These are phyloP conservation scores for Xylaria grammica DNA, from an alignment of 495 filamentous ascomycete genomes.

Conservation along the genomic window DNA sequence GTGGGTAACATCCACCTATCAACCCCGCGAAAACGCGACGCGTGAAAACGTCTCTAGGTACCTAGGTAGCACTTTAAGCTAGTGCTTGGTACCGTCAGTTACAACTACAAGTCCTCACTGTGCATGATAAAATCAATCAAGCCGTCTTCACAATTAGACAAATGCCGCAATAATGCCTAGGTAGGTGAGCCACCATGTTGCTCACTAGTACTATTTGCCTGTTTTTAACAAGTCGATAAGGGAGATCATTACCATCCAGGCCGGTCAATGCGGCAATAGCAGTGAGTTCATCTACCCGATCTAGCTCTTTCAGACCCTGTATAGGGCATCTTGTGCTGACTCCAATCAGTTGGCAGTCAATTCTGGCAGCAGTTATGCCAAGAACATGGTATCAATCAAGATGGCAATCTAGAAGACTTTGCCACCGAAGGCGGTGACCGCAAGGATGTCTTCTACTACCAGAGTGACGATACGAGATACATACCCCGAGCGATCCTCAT, in stretches of 20 bases:
- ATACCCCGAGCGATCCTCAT: conserved; percentile 95
- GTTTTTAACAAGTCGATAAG: conserved; percentile 52
- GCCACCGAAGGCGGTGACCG: conserved; percentile 95
- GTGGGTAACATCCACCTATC: neutral
- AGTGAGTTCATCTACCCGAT: conserved; percentile 61
- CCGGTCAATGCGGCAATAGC: conserved; percentile 99
- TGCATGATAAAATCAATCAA: neutral
- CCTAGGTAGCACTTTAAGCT: neutral
- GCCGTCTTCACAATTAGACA: conserved; percentile 12
- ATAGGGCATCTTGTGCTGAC: conserved; percentile 26
- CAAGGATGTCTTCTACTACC: conserved; percentile 99
- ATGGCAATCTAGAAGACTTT: conserved; percentile 94
- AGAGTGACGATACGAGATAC: conserved; percentile 97
- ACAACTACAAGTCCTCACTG: neutral
- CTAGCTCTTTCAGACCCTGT: conserved; percentile 7
- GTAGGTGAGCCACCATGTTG: conserved; percentile 32
- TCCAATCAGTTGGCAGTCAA: conserved; percentile 76
- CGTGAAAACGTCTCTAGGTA: neutral
- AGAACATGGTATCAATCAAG: conserved; percentile 96
- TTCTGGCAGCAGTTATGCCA: conserved; percentile 98
- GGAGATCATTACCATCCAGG: conserved; percentile 99
- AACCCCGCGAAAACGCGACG: neutral
- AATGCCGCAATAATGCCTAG: conserved; percentile 56
- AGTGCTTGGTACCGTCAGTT: neutral
- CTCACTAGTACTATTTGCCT: neutral